Conservation (phyloP, 257 asterid genomes). For the Gardenia jasminoides region DNA sequence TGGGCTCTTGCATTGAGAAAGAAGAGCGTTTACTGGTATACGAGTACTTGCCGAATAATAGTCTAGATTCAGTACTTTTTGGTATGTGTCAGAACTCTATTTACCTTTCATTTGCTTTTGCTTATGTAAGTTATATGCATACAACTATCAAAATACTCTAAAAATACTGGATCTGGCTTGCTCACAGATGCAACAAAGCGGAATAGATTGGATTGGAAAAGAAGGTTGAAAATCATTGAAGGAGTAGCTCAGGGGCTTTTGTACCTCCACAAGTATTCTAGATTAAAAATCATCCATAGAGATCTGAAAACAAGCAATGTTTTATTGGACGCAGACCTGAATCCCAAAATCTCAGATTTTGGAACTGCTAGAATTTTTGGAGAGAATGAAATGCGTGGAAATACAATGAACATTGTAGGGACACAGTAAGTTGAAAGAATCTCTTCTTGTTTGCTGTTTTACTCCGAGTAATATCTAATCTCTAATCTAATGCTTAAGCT, state of each 20-base stretch:
- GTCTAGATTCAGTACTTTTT: too few species aligned
- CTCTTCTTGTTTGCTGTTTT: too few species aligned
- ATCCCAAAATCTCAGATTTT: slow-evolving; percentile 3
- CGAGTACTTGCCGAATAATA: neutral
- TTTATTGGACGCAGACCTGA: neutral
- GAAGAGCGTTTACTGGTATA: neutral
- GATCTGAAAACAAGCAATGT: neutral
- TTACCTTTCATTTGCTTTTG: too few species aligned
- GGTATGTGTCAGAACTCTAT: too few species aligned
- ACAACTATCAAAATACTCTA: too few species aligned
- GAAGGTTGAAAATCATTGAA: neutral
- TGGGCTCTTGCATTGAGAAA: neutral
- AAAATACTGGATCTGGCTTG: too few species aligned
- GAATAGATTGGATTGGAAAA: neutral
- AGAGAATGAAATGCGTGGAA: neutral
- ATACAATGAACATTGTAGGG: neutral
- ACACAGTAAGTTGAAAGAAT: neutral
- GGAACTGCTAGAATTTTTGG: slow-evolving; percentile 2
- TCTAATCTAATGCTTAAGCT: too few species aligned
- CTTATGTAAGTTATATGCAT: too few species aligned
- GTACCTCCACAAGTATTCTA: neutral
- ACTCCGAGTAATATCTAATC: too few species aligned
- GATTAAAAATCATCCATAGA: neutral
- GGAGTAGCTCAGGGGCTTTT: neutral
- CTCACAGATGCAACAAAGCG: neutral